Evolutionary conservation across 352 stramenopile species (phyloP).

Genomic region (Peronospora tabacina): DNA sequence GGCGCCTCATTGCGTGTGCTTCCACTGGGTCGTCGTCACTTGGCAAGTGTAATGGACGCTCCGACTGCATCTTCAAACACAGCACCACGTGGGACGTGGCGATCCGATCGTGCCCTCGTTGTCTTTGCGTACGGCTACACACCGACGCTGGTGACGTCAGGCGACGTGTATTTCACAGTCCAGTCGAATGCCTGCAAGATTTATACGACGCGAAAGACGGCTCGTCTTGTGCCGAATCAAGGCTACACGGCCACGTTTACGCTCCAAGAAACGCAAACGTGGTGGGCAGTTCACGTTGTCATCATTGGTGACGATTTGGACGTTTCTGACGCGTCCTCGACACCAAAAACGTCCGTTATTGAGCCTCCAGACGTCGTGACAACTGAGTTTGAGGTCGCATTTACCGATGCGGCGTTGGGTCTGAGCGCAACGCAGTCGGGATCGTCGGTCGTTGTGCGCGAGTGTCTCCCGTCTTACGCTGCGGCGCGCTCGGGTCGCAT

Average conservation of each 20-base stretch:
- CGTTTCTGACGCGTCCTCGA: no score
- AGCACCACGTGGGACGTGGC: no score
- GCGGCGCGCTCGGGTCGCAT: slow-evolving; percentile 52
- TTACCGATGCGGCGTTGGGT: slow-evolving; percentile 46
- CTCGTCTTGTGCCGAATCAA: slow-evolving; percentile 60
- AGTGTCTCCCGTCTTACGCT: slow-evolving; percentile 51
- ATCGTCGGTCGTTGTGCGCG: slow-evolving; percentile 52
- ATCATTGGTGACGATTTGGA: slow-evolving; percentile 79
- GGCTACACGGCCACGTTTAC: slow-evolving; percentile 81
- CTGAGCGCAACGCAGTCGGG: slow-evolving; percentile 67
- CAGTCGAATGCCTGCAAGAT: slow-evolving; percentile 80
- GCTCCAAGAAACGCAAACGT: slow-evolving; percentile 67
- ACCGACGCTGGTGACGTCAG: slow-evolving; percentile 70
- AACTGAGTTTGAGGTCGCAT: slow-evolving; percentile 76
- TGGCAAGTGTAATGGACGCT: slow-evolving; percentile 43
- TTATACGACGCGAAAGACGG: slow-evolving; percentile 72
- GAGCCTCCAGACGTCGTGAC: no score
- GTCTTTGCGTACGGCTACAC: slow-evolving; percentile 84
- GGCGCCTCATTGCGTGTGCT: slow-evolving; percentile 65
- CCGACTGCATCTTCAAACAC: no score
- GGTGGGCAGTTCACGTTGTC: slow-evolving; percentile 74
- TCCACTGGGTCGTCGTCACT: slow-evolving; percentile 41
- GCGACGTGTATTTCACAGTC: slow-evolving; percentile 77
- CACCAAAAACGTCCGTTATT: no score
- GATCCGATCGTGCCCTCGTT: slow-evolving; percentile 56